A percentile compares a stretch with the other conserved stretches of the same genome.
Evolutionary conservation across 306 rosid genomes (phyloP).

Genomic region (Cajanus cajan): DNA sequence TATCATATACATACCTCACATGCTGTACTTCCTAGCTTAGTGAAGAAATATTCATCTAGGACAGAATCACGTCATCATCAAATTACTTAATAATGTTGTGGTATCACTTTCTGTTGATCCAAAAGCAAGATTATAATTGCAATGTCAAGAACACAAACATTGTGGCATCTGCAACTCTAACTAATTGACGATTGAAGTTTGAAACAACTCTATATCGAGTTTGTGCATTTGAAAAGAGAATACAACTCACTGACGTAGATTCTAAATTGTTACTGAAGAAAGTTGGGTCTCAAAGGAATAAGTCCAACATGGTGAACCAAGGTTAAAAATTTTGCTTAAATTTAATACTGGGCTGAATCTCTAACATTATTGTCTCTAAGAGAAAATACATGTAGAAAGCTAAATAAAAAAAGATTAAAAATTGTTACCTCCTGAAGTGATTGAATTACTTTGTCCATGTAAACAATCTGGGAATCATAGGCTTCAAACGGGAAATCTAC

Average conservation of each 20-base stretch:
- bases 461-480: constrained; percentile 86
- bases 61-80: background rate
- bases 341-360: background rate
- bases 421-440: constrained; percentile 71
- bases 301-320: background rate
- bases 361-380: background rate
- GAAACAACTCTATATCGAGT: background rate
- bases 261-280: background rate
- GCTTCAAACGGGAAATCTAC: constrained; percentile 89
- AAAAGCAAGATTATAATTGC: background rate
- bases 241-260: background rate
- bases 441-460: constrained; percentile 94
- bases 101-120: background rate
- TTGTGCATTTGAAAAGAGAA: background rate
- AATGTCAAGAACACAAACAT: background rate
- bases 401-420: background rate
- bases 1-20: background rate
- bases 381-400: background rate
- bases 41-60: background rate
- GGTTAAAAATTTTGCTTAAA: background rate
- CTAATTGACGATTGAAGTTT: background rate
- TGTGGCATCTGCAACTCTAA: background rate
- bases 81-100: background rate
- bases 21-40: background rate
- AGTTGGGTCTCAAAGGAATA: too few relatives aligned